phyloP scores from a whole-genome alignment of 116 monocot genomes.

The Zostera marina region DNA sequence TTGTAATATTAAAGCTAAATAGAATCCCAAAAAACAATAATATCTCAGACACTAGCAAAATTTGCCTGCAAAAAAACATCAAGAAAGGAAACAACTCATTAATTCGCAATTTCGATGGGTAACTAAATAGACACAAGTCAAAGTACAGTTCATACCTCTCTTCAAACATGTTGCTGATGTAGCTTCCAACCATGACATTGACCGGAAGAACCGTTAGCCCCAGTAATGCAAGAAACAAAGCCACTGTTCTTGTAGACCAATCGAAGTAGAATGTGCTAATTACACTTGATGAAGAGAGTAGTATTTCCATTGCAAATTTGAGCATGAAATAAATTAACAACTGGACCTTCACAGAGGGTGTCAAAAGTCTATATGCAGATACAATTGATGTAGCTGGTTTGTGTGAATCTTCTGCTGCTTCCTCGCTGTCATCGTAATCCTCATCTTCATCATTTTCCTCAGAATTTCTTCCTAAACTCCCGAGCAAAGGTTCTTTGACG shows the following conservation, averaged over 20 bases:
- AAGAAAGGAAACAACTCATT: background rate
- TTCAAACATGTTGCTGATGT: conserved; percentile 89
- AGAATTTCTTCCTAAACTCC: conserved; percentile 15
- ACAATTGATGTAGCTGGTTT: conserved; percentile 50
- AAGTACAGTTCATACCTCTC: conserved; percentile 37
- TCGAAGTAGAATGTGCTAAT: conserved; percentile 58
- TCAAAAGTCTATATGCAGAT: conserved; percentile 81
- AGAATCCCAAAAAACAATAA: conserved; percentile 55
- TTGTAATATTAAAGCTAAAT: conserved; percentile 53
- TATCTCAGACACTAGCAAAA: conserved; percentile 62
- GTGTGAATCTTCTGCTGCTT: conserved; percentile 52
- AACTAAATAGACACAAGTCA: background rate
- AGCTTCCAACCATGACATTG: conserved; percentile 74
- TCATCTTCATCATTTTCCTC: conserved; percentile 33
- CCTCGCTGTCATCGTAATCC: conserved; percentile 58
- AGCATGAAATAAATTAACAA: conserved; percentile 96
- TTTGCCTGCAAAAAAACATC: conserved; percentile 54
- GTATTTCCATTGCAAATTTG: conserved; percentile 97
- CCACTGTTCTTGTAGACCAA: conserved; percentile 69
- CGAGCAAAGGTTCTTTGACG: conserved; percentile 29
- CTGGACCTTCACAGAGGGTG: conserved; percentile 92
- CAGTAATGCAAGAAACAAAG: conserved; percentile 69
- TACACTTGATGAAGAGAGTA: conserved; percentile 84
- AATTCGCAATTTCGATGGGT: background rate
- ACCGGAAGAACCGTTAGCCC: conserved; percentile 87